Evolutionary conservation across 441 rosid genomes (phyloP).

Genomic region (Hura crepitans): DNA sequence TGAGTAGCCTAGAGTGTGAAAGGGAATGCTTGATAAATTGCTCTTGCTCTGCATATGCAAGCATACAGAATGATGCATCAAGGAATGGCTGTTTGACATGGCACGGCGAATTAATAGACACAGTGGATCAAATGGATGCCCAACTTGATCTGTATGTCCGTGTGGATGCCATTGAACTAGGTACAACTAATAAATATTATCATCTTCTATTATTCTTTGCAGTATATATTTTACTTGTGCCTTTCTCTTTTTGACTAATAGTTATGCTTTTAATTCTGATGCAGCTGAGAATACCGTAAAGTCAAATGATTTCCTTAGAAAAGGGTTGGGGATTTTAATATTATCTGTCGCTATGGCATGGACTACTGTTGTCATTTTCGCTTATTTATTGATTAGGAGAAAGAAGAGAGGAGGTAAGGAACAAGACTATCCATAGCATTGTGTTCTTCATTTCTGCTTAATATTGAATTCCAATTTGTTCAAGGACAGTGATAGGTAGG

Average conservation of each 20-base stretch:
- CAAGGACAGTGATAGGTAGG: neutral
- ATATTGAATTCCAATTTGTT: neutral
- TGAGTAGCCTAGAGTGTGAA: constrained; percentile 15
- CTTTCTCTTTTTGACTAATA: neutral
- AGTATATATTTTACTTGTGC: too few species aligned
- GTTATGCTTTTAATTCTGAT: neutral
- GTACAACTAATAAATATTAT: too few species aligned
- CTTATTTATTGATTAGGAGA: neutral
- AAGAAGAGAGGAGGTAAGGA: neutral
- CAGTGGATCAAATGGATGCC: neutral
- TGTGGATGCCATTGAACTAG: constrained; percentile 26
- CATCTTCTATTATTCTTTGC: too few species aligned
- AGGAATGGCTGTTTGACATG: constrained; percentile 23
- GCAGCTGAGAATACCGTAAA: constrained; percentile 3
- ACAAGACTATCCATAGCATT: neutral
- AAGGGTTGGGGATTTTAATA: neutral
- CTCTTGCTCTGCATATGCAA: constrained; percentile 25
- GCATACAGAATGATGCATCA: neutral
- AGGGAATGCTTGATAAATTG: constrained; percentile 24
- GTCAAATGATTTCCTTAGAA: neutral
- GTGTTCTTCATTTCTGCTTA: too few species aligned
- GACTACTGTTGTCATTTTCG: neutral
- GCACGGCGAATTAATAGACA: constrained; percentile 25
- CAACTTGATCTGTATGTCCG: constrained; percentile 19
- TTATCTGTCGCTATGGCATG: neutral